Percentiles rank a stretch among this genome's conserved stretches.
phyloP scores from a whole-genome alignment of 1,284 basidiomycete genomes.

The Sanghuangporus baumii region DNA sequence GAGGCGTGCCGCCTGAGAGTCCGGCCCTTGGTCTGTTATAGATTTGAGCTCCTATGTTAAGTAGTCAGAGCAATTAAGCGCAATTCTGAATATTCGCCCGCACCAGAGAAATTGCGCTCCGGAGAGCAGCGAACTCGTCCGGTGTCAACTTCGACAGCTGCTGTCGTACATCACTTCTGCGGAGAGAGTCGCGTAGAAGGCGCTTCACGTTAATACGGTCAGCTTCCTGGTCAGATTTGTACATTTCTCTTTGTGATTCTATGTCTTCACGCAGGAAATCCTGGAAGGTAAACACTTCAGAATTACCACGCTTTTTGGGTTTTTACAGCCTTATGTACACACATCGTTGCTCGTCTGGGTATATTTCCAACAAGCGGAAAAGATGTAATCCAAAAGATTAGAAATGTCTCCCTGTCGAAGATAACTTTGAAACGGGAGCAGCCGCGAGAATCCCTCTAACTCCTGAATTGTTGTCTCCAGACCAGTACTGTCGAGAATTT shows the following conservation, averaged over 20 bases:
- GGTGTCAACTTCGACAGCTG: background rate
- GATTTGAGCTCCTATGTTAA: background rate
- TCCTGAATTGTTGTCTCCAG: background rate
- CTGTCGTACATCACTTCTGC: background rate
- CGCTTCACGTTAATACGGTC: conserved; percentile 9
- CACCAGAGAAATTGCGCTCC: conserved; percentile 4
- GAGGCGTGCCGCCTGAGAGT: conserved; percentile 1
- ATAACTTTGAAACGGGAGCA: conserved; percentile 9
- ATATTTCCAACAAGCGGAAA: conserved; percentile 8
- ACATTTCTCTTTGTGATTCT: conserved; percentile 12
- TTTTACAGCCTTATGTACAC: background rate
- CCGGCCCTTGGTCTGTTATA: background rate
- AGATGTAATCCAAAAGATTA: conserved; percentile 1
- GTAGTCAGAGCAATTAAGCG: background rate
- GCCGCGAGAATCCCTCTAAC: background rate
- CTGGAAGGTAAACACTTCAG: conserved; percentile 1
- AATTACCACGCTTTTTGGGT: background rate
- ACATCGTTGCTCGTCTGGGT: conserved; percentile 7
- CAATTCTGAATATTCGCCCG: background rate
- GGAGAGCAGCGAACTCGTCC: conserved; percentile 1
- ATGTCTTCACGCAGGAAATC: conserved; percentile 13
- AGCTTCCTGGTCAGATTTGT: conserved; percentile 7
- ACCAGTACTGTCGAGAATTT: background rate
- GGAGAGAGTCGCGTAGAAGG: conserved; percentile 11
- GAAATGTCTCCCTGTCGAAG: conserved; percentile 12